Base-by-base conservation (phyloP, 1,139 yeast species). In the Hanseniaspora gamundiae region DNA sequence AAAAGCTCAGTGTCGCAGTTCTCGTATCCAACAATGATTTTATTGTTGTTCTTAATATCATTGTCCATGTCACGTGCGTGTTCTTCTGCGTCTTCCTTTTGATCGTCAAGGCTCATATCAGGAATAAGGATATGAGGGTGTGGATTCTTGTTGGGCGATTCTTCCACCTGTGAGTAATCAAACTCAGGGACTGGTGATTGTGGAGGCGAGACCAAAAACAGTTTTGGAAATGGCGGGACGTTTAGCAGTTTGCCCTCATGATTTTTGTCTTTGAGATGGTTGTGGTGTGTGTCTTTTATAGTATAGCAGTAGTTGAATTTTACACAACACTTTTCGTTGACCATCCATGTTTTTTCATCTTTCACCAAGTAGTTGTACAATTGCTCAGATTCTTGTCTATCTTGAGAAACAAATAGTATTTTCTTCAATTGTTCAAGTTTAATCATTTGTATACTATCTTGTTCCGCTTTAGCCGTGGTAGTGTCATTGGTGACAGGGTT, bases 121-220 rank as follows among this genome's bases (percentile, higher is more conserved):
- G 24, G 20, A 33, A 43, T 45, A 30, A 22, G 42, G 16, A 22
- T 38, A 29, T 28, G 47, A 5, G 41, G 30, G 24, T 45, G 45
- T 14, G 50, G 24, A 21, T 47, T 36, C 7, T 49, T 52, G 33
- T 55, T 57, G 4, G 70, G 70, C 8, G 56, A 56, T 28, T 62
- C 69, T 48, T 66, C 70, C 22, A 56, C 54, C 36, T 54, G 54
- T 6, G 61, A 53, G 48, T 58, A 65, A 46, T 65, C 64, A 47
- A 66, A 66, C 29, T 53, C 69, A 2, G 64, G 59, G 3, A 69
- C 68, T 1, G 70, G 70, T 9, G 70, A 66, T 6, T 63, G 58
- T 14, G 70, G 70, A 8, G 70, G 70, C 1, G 69, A 64, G 6
- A 65, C 59, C 41, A 66, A 47, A 46, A 64, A 65, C 56, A 62